A percentile compares a stretch with the other conserved stretches of the same genome.
These are phyloP conservation scores for Vigna nakashimae DNA, from an alignment of 306 rosid species.

Conservation along the genomic window DNA sequence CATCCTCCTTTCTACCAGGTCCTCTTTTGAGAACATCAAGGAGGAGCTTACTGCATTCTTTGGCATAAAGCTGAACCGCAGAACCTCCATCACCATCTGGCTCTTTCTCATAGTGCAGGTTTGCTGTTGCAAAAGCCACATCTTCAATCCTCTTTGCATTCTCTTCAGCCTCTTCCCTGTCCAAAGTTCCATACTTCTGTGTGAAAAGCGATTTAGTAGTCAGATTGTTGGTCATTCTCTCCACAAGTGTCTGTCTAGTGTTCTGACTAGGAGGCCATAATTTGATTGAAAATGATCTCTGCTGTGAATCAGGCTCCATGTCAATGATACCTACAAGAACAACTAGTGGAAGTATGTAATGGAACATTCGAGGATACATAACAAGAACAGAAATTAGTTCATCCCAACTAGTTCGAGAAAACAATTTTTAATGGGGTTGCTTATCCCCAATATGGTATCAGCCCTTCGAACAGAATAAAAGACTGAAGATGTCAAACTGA, in stretches of 20 bases:
- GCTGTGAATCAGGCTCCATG: constrained; percentile 70
- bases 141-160: constrained; percentile 85
- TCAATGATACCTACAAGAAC: constrained; percentile 53
- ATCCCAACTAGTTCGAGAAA: not conserved
- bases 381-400: not conserved
- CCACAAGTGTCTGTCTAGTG: constrained; percentile 87
- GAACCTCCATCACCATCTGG: constrained; percentile 99
- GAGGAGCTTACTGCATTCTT: constrained; percentile 87
- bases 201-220: constrained; percentile 78
- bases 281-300: constrained; percentile 79
- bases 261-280: constrained; percentile 98
- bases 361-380: constrained; percentile 16
- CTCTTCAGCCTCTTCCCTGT: constrained; percentile 79
- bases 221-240: constrained; percentile 86
- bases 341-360: not conserved
- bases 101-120: constrained; percentile 68
- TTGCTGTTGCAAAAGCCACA: constrained; percentile 75
- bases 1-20: constrained; percentile 50
- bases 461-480: not conserved
- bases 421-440: not conserved
- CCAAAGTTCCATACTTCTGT: constrained; percentile 77
- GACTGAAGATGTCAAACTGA: constrained; percentile 5
- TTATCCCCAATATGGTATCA: constrained; percentile 16
- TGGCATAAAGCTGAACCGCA: constrained; percentile 97
- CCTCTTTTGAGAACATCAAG: constrained; percentile 82